Conservation (phyloP, 441 rosid genomes). For the Dalechampia spathulata region DNA sequence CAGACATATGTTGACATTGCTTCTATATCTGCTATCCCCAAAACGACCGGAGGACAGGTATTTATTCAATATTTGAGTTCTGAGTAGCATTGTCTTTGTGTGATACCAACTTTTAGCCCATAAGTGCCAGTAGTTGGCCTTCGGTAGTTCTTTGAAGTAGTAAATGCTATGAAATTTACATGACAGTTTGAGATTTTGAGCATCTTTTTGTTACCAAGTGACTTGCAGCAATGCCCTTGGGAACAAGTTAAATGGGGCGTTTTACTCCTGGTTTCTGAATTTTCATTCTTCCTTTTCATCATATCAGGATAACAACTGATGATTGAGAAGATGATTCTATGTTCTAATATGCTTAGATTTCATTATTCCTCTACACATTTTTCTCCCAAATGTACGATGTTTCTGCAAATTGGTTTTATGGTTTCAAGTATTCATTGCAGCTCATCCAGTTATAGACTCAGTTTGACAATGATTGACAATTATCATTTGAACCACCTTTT, state of each 20-base stretch:
- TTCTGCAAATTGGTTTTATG: too few relatives aligned
- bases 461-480: too few relatives aligned
- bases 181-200: neutral
- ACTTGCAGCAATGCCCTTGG: neutral
- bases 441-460: too few relatives aligned
- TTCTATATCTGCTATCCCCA: constrained; percentile 85
- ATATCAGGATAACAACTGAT: neutral
- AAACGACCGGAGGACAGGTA: constrained; percentile 96
- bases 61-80: neutral
- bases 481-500: too few relatives aligned
- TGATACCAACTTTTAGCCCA: neutral
- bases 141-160: neutral
- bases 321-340: too few relatives aligned
- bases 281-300: neutral
- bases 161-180: neutral
- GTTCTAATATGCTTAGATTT: neutral
- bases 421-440: too few relatives aligned
- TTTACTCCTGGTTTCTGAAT: neutral
- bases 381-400: too few relatives aligned
- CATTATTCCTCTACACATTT: neutral
- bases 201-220: neutral
- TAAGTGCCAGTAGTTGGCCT: neutral
- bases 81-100: neutral
- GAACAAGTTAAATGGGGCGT: neutral
- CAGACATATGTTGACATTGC: constrained; percentile 84